Evolutionary conservation across 2,329 filamentous ascomycete genomes (phyloP).

Genomic region (Macrophomina phaseolina): DNA sequence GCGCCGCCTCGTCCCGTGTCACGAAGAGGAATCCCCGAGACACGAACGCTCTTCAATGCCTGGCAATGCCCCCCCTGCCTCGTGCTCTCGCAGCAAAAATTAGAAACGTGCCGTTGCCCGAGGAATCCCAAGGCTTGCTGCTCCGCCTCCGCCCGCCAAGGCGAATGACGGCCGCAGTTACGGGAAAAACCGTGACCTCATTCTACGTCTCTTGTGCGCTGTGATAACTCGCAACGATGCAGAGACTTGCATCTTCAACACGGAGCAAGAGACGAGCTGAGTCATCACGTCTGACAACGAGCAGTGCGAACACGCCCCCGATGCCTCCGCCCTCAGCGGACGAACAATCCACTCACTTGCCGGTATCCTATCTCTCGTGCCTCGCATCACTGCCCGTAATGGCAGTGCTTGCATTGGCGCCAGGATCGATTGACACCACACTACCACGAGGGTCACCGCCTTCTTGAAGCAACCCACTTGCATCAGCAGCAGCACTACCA

Average conservation of each 20-base stretch:
- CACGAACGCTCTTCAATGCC: neutral
- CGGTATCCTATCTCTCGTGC: neutral
- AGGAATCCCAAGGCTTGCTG: neutral
- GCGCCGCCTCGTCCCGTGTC: slow-evolving; percentile 14
- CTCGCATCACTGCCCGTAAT: slow-evolving; percentile 5
- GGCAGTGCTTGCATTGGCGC: slow-evolving; percentile 13
- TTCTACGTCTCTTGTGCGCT: neutral
- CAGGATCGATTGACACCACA: neutral
- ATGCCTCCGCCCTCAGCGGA: neutral
- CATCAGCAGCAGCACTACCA: neutral
- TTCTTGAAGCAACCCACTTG: neutral
- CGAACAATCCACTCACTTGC: neutral
- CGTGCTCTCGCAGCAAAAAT: neutral
- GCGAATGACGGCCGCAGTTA: neutral
- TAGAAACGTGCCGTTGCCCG: neutral
- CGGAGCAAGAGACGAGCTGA: neutral
- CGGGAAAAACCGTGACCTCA: slow-evolving; percentile 10
- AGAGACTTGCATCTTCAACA: neutral
- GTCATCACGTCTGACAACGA: neutral
- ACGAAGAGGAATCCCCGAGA: neutral
- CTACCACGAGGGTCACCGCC: slow-evolving; percentile 2
- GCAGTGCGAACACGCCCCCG: neutral
- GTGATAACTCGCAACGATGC: neutral
- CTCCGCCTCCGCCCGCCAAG: neutral
- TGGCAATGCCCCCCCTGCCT: neutral